These are phyloP conservation scores for Boletus pseudo-olivaceus DNA, from an alignment of 768 basidiomycete species.

Conservation along the genomic window DNA sequence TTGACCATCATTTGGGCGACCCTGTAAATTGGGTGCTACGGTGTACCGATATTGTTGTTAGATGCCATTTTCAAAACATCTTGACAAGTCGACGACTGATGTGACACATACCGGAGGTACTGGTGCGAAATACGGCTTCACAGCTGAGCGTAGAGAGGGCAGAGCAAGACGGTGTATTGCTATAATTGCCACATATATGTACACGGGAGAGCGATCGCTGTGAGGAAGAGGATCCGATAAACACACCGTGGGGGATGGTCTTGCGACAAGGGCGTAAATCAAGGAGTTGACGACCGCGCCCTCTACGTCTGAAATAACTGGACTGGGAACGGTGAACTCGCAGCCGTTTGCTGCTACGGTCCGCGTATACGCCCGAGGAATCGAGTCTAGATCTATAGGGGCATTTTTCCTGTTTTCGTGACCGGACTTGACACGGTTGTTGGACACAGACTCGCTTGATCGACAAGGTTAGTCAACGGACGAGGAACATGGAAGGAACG, in stretches of 20 bases:
- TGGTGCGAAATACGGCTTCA: too few relatives aligned
- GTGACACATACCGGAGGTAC: too few relatives aligned
- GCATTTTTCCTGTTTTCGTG: neutral
- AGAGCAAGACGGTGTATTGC: too few relatives aligned
- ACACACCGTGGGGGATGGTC: neutral
- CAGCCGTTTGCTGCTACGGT: constrained; percentile 60
- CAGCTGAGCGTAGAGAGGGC: too few relatives aligned
- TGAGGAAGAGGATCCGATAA: neutral
- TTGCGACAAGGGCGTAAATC: neutral
- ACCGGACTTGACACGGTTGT: neutral
- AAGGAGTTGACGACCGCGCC: neutral
- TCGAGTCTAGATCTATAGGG: constrained; percentile 49
- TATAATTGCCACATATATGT: too few relatives aligned
- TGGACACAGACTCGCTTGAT: constrained; percentile 50
- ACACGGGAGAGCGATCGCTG: constrained; percentile 18
- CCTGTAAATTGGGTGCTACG: neutral
- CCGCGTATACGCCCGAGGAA: constrained; percentile 69
- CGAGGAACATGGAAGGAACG: constrained; percentile 37
- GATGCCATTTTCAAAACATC: neutral
- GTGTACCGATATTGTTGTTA: constrained; percentile 1
- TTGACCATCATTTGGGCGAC: neutral
- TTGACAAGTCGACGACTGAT: too few relatives aligned
- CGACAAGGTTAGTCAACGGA: constrained; percentile 3
- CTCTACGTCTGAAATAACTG: constrained; percentile 32
- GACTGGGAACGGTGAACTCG: constrained; percentile 53